Conservation (phyloP, 129 eudicot genomes). For the Saposhnikovia divaricata region DNA sequence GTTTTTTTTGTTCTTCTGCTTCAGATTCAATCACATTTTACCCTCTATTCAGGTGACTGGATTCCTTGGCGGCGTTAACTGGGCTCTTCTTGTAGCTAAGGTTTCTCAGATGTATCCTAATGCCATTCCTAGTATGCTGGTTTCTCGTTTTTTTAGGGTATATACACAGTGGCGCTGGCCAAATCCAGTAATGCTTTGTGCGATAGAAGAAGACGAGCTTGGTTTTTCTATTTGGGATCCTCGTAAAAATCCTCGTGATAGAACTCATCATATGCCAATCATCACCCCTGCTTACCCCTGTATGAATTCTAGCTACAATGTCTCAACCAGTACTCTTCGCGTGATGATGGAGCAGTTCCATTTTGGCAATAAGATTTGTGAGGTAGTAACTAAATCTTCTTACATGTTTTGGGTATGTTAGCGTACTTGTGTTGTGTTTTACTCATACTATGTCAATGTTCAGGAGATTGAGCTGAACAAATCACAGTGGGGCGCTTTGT, state of each 20-base stretch:
- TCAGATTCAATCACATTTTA: background rate
- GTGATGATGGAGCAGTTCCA: slow-evolving; percentile 87
- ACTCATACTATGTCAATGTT: slow-evolving; percentile 7
- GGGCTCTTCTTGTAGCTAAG: slow-evolving; percentile 93
- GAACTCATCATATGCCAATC: slow-evolving; percentile 87
- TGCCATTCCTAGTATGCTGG: slow-evolving; percentile 87
- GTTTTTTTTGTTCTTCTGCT: background rate
- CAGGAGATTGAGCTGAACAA: slow-evolving; percentile 85
- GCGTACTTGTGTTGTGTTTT: background rate
- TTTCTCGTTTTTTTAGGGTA: slow-evolving; percentile 80
- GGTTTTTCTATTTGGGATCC: slow-evolving; percentile 93
- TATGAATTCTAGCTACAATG: slow-evolving; percentile 98
- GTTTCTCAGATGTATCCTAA: slow-evolving; percentile 85
- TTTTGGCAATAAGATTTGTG: slow-evolving; percentile 57
- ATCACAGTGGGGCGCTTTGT: slow-evolving; percentile 69
- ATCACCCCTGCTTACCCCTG: slow-evolving; percentile 97
- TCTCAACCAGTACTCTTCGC: slow-evolving; percentile 78
- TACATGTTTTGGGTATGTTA: background rate
- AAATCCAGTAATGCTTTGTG: slow-evolving; percentile 91
- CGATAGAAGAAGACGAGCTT: slow-evolving; percentile 68
- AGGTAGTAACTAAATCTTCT: slow-evolving; percentile 23
- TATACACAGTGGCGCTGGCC: slow-evolving; percentile 96
- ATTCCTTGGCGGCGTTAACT: slow-evolving; percentile 93
- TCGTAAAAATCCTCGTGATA: slow-evolving; percentile 68
- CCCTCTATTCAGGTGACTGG: slow-evolving; percentile 63